Evolutionary conservation across 225 moss, liverwort and hornwort species (phyloP), one percentile per base, ranked within the genome.

Genomic region (Pseudisothecium myosuroides): DNA sequence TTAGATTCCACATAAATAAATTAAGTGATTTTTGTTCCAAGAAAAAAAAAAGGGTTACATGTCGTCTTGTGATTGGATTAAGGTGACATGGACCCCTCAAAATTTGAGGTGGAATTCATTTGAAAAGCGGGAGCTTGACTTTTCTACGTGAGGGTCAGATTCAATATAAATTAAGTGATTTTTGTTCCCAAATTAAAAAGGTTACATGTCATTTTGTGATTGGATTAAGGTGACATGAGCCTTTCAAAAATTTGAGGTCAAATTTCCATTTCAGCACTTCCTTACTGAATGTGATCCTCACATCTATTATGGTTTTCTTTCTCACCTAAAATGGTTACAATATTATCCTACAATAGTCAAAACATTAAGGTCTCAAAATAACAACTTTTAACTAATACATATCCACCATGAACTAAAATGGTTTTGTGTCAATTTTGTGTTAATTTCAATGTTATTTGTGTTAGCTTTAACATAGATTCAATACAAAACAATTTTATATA

Each of bases 271-370:
- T 49, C 11, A 32, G 7, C 11, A 49, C 7, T 47, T 47, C 4
- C 4, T 74, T 11, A 11, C 11, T 45, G 18, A 74, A 11, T 47
- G 47, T 4, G 17, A 45, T 47, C 13, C 5, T 19, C 18, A 10
- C 31, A 47, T 47, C 1, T 1, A 75, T 7, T 18, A 7, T 50
- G 2, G 12, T 9, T 0, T 1, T 50, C 3, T 49, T 12, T 15
- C 1, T 49, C 5, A 12, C 0, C 0, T 11, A 32, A 75, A 19
- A 32, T 32, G 20, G 75, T 50, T 4, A 34, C 13, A 76, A 50
- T 76, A 34, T 50, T 34, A 21, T 76, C 5, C 20, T 13, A 50
- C 2, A 50, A 50, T 0, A 0, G 1, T 50, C 32, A 20, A 76
- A 74, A 76, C 11, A 49, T 19, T 2, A 11, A 19, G 11, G 75